phyloP scores from a whole-genome alignment of 345 rosid genomes.

The Eucalyptus curtisii region DNA sequence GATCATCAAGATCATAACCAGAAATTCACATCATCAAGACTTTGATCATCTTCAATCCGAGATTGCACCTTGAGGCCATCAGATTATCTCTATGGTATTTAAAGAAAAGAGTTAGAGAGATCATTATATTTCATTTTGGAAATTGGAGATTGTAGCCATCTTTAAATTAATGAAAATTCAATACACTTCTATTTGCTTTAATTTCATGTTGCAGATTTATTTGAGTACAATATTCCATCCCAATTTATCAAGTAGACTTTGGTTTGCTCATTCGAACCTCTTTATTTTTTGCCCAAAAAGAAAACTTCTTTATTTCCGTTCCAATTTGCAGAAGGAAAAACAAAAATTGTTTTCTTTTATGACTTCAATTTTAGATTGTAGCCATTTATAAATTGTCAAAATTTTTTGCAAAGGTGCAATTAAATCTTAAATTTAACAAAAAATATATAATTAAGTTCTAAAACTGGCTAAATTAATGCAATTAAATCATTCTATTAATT shows the following conservation, averaged over 20 bases:
- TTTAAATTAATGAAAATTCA: not conserved
- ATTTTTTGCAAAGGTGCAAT: accelerated
- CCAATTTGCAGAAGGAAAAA: not conserved
- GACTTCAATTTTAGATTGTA: not conserved
- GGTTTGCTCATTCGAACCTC: not conserved
- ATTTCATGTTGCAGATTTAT: not conserved
- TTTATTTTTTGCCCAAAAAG: not conserved
- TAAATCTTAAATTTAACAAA: too few species aligned
- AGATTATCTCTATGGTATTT: not conserved
- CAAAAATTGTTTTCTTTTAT: not conserved
- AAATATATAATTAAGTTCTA: too few species aligned
- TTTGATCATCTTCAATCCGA: not conserved
- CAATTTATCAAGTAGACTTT: not conserved
- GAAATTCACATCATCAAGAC: too few species aligned
- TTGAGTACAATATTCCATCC: not conserved
- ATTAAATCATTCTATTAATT: too few species aligned
- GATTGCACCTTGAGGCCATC: not conserved
- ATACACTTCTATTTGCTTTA: not conserved
- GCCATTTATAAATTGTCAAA: not conserved
- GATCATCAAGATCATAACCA: not conserved
- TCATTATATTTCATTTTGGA: not conserved
- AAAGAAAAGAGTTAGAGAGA: not conserved
- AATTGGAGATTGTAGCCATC: not conserved
- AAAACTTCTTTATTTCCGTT: not conserved
- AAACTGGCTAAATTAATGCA: too few species aligned